Base-by-base conservation (phyloP, 2,329 filamentous ascomycete genomes). In the Emergomyces orientalis region DNA sequence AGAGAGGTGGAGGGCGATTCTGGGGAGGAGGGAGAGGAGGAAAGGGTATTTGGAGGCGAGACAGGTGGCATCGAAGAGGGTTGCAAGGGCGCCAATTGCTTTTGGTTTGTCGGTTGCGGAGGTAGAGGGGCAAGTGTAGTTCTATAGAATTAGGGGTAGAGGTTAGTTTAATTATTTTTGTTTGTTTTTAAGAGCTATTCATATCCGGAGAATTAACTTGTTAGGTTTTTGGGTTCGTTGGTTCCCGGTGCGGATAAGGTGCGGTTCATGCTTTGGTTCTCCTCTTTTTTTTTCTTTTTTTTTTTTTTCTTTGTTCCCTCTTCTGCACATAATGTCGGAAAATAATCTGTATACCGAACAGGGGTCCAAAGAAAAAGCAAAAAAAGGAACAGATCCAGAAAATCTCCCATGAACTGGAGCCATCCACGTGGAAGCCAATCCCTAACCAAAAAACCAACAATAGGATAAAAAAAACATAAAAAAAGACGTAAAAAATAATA, bases 21-120 rank as follows among this genome's bases (percentile, higher is more conserved):
- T 79, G 3, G 90, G 86, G 25, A 95, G 81, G 62, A 81, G 75
- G 66, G 80, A 72, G 51, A 92, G 79, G 19, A 94, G 79, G 62
- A 86, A 82, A 0, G 90, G 87, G 69, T 86, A 86, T 67, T 84
- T 79, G 51, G 88, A 82, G 7, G 88, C 88, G 41, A 93, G 76
- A 77, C 93, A 97, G 68, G 86, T 89, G 64, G 87, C 89, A 77
- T 97, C 91, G 86, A 89, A 97, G 69, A 97, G 89, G 1, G 85
- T 87, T 62, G 93, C 93, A 0, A 90, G 72, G 61, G 93, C 93
- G 66, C 93, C 93, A 59, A 80, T 75, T 22, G 86, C 81, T 11
- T 79, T 80, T 17, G 93, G 92, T 0, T 77, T 77, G 0, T 85
- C 82, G 3, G 82, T 83, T 1, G 83, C 72, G 68, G 82, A 78